These are phyloP conservation scores for Corchorus olitorius DNA, from an alignment of 345 rosid species.

Conservation along the genomic window DNA sequence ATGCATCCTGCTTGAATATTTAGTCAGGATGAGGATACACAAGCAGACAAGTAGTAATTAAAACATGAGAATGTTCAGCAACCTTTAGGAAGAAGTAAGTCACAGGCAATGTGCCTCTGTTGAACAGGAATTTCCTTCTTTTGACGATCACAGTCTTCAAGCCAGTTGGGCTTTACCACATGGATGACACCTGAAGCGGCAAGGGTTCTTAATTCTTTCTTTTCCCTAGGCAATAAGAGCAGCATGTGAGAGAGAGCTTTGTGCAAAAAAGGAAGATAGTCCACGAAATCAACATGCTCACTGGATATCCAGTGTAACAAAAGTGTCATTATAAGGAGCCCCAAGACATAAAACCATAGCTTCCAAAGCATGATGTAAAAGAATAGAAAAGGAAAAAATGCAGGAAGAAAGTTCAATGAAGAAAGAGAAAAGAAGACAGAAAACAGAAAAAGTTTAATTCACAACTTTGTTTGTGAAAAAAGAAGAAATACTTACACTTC, in stretches of 20 bases:
- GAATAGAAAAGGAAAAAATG: neutral
- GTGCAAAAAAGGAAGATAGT: conserved; percentile 7
- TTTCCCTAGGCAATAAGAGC: conserved; percentile 56
- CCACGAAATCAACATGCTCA: conserved; percentile 6
- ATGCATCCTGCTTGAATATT: conserved; percentile 2
- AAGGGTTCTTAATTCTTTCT: conserved; percentile 72
- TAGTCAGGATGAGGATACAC: conserved; percentile 18
- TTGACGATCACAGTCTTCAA: conserved; percentile 82
- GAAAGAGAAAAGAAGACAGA: conserved; percentile 13
- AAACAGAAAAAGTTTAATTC: conserved; percentile 13
- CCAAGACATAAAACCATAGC: neutral
- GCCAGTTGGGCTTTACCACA: conserved; percentile 83
- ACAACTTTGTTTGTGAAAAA: conserved; percentile 3
- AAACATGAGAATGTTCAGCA: conserved; percentile 28
- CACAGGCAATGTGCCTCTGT: conserved; percentile 63
- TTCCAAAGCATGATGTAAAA: neutral
- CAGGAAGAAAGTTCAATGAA: neutral
- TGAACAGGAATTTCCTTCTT: conserved; percentile 74
- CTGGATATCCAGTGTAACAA: neutral
- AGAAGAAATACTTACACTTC: conserved; percentile 65
- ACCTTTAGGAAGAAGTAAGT: conserved; percentile 87
- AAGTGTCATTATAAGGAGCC: neutral
- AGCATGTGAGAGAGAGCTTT: conserved; percentile 18
- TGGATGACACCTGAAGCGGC: conserved; percentile 83
- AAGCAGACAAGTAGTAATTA: neutral